These are phyloP conservation scores for Zymoseptoria ardabiliae DNA, from an alignment of 2,329 filamentous ascomycete genomes.

Conservation along the genomic window DNA sequence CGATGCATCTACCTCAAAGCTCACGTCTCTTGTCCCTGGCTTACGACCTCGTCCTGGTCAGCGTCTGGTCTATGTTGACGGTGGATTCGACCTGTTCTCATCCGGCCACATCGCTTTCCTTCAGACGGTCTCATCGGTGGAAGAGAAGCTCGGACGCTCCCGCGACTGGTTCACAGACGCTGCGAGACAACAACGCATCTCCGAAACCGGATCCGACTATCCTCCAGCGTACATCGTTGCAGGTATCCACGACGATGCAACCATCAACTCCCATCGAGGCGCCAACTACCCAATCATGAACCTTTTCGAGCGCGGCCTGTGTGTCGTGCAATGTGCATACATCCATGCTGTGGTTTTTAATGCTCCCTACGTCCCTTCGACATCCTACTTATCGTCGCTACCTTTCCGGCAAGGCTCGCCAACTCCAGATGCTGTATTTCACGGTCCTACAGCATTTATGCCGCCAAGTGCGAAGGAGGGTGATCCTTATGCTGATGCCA, in stretches of 20 bases:
- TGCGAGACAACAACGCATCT: slow-evolving; percentile 54
- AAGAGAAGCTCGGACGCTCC: slow-evolving; percentile 60
- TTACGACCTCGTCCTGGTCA: slow-evolving; percentile 68
- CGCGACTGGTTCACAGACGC: slow-evolving; percentile 69
- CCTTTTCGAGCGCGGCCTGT: slow-evolving; percentile 90
- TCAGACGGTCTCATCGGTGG: slow-evolving; percentile 63
- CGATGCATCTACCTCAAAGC: neutral
- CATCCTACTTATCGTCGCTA: slow-evolving; percentile 65
- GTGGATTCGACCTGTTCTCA: slow-evolving; percentile 93
- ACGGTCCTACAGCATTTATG: slow-evolving; percentile 92
- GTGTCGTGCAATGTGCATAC: slow-evolving; percentile 92
- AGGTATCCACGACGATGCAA: slow-evolving; percentile 87
- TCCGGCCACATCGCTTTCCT: slow-evolving; percentile 96
- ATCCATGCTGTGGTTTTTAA: slow-evolving; percentile 82
- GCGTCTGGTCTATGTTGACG: slow-evolving; percentile 87
- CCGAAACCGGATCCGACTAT: slow-evolving; percentile 63
- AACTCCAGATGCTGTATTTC: slow-evolving; percentile 71
- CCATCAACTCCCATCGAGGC: slow-evolving; percentile 95
- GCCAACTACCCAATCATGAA: slow-evolving; percentile 99
- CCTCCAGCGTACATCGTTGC: slow-evolving; percentile 80
- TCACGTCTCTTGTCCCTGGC: slow-evolving; percentile 62
- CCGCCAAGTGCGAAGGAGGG: slow-evolving; percentile 39
- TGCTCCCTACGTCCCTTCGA: slow-evolving; percentile 79
- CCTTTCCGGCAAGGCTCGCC: slow-evolving; percentile 54
- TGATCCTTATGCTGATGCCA: slow-evolving; percentile 64